Conservation (phyloP, 1,284 basidiomycete genomes). For the Heliocybe sulcata region DNA sequence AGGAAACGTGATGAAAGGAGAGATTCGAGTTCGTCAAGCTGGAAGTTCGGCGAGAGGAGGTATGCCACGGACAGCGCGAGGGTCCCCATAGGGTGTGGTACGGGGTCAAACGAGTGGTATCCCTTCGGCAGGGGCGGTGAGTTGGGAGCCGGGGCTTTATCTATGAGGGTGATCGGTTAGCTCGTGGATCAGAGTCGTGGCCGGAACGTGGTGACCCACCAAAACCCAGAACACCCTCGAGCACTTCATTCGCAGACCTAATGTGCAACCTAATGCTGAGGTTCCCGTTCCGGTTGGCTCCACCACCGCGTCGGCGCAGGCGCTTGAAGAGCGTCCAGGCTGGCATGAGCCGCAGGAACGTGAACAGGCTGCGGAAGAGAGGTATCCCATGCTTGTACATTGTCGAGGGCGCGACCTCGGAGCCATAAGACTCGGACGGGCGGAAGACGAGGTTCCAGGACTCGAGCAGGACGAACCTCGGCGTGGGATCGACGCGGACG, state of each 20-base stretch:
- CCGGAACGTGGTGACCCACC: conserved; percentile 20
- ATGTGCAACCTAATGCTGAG: conserved; percentile 50
- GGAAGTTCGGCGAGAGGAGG: conserved; percentile 58
- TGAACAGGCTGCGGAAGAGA: conserved; percentile 69
- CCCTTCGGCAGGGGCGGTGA: conserved; percentile 37
- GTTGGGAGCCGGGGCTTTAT: conserved; percentile 32
- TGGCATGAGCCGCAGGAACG: conserved; percentile 62
- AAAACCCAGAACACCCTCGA: conserved; percentile 27
- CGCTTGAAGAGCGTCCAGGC: conserved; percentile 65
- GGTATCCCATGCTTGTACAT: conserved; percentile 80
- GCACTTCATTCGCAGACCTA: conserved; percentile 24
- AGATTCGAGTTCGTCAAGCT: conserved; percentile 67
- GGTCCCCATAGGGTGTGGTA: conserved; percentile 62
- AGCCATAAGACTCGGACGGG: conserved; percentile 21
- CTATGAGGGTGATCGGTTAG: conserved; percentile 19
- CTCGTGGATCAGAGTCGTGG: conserved; percentile 1
- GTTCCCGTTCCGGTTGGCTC: conserved; percentile 34
- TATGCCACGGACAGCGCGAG: conserved; percentile 56
- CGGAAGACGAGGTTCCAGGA: conserved; percentile 54
- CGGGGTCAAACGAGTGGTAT: conserved; percentile 49
- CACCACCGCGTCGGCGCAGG: conserved; percentile 36
- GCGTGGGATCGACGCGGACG: conserved; percentile 58
- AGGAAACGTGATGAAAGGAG: conserved; percentile 67
- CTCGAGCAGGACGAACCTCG: conserved; percentile 64
- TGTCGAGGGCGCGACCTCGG: conserved; percentile 58